Conservation (phyloP, 257 asterid genomes). For the Leonotis leonurus region DNA sequence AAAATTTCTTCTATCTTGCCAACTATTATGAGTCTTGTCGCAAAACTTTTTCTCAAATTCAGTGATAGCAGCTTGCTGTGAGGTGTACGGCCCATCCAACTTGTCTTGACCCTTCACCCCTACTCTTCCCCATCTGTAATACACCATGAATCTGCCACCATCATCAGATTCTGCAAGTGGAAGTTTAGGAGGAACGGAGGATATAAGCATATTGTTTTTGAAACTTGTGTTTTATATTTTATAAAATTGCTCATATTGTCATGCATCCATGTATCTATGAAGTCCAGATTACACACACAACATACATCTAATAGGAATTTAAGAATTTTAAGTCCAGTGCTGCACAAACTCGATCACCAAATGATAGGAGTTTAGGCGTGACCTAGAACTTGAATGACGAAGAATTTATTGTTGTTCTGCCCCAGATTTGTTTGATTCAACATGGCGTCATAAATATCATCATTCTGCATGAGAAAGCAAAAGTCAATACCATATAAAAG, state of each 20-base stretch:
- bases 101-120: constrained; percentile 85
- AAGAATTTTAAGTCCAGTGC: constrained; percentile 1
- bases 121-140: constrained; percentile 94
- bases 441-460: constrained; percentile 80
- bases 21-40: constrained; percentile 63
- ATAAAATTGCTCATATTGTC: not conserved
- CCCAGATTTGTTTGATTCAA: constrained; percentile 89
- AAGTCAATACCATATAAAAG: not conserved
- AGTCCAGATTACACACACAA: not conserved
- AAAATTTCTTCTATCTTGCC: constrained; percentile 59
- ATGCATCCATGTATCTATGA: not conserved
- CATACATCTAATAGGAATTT: not conserved
- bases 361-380: constrained; percentile 15
- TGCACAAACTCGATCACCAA: constrained; percentile 3
- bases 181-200: constrained; percentile 10
- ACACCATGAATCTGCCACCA: constrained; percentile 65
- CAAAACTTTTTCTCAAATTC: constrained; percentile 65
- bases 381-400: constrained; percentile 74
- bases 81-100: constrained; percentile 49
- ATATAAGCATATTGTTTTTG: not conserved
- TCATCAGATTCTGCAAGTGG: constrained; percentile 71
- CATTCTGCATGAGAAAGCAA: constrained; percentile 42
- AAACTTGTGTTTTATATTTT: not conserved
- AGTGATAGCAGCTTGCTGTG: constrained; percentile 43
- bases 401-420: constrained; percentile 84